Percentiles rank a stretch among this genome's conserved stretches.
phyloP scores from a whole-genome alignment of 306 rosid species.

The Cucurbita argyrosperma region DNA sequence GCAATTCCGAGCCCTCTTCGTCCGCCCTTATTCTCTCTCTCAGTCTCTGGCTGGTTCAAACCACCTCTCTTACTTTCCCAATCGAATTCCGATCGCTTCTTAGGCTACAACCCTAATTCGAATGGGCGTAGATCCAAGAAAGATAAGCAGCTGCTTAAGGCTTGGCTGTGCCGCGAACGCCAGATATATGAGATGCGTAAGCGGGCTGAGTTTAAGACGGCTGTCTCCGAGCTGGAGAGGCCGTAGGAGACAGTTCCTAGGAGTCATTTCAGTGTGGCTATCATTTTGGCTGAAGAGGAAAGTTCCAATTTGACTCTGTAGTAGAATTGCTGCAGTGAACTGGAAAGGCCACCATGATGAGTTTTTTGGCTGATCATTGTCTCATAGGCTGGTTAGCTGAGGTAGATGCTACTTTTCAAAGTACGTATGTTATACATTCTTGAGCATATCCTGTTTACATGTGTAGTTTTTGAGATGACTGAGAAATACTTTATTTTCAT shows the following conservation, averaged over 20 bases:
- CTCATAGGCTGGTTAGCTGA: neutral
- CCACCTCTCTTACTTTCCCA: conserved; percentile 12
- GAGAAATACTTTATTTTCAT: neutral
- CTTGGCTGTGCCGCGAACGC: conserved; percentile 65
- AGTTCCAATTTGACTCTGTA: neutral
- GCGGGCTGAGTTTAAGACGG: conserved; percentile 79
- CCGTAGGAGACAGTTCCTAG: conserved; percentile 58
- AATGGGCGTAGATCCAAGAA: conserved; percentile 95
- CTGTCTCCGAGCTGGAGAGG: conserved; percentile 76
- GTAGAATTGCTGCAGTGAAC: neutral
- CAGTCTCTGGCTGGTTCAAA: conserved; percentile 16
- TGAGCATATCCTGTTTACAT: neutral
- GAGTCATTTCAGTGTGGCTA: neutral
- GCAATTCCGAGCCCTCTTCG: conserved; percentile 1
- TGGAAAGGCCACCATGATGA: neutral
- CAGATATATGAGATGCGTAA: conserved; percentile 96
- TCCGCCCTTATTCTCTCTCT: conserved; percentile 19
- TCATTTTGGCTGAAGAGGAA: neutral
- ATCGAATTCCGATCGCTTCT: conserved; percentile 9
- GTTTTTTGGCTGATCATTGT: neutral
- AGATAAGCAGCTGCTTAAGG: conserved; percentile 75
- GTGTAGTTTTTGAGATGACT: neutral
- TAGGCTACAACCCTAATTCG: conserved; percentile 35
- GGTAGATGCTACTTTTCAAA: neutral
- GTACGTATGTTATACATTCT: neutral